These are phyloP conservation scores for Tetrahymena elliotti DNA, from an alignment of 73 alveolate species.

Conservation along the genomic window DNA sequence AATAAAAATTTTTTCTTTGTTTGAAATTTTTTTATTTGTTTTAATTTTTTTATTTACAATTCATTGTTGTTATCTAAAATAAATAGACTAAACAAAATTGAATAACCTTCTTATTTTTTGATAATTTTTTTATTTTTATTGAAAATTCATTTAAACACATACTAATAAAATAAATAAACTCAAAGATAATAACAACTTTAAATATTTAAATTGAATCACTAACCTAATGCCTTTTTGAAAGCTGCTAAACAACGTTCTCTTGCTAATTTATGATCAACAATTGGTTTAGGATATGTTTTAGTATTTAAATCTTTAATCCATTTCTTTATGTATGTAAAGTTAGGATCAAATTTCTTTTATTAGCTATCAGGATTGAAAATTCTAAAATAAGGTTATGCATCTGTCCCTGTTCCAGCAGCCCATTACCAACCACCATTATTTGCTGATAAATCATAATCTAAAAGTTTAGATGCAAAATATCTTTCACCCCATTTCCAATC, in stretches of 20 bases:
- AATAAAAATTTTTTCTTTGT: no score
- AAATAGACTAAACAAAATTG: no score
- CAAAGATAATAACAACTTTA: no score
- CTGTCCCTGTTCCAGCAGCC: conserved; percentile 21
- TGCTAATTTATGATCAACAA: conserved; percentile 2
- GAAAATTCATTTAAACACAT: no score
- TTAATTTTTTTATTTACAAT: no score
- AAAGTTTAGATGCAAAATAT: neutral
- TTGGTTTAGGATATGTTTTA: neutral
- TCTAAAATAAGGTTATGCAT: conserved; percentile 14
- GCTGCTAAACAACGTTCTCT: neutral
- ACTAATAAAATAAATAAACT: no score
- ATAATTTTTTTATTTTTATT: no score
- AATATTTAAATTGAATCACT: neutral
- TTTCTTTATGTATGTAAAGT: neutral
- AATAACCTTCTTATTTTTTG: no score
- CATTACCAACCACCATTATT: conserved; percentile 23
- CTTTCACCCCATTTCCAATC: conserved; percentile 26
- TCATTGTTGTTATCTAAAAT: no score
- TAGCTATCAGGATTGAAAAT: conserved; percentile 9
- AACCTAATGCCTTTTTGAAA: neutral
- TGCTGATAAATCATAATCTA: conserved; percentile 4
- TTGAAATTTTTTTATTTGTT: no score
- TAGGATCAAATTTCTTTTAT: neutral
- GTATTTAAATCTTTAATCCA: conserved; percentile 7